Evolutionary conservation across 441 rosid species (phyloP).

Genomic region (Gossypium schwendimanii): DNA sequence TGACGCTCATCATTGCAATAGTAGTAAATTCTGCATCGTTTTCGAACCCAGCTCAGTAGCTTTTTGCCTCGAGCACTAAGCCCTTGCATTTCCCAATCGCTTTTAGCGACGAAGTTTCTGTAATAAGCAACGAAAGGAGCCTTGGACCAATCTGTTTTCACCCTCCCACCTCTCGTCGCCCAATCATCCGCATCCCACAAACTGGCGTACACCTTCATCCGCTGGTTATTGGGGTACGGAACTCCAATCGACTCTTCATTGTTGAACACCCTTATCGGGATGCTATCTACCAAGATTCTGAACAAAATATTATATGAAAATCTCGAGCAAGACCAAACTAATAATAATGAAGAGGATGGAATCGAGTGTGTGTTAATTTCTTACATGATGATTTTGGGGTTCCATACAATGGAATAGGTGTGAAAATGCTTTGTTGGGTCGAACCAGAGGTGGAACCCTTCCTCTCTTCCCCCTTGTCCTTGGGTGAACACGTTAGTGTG

Average conservation of each 20-base stretch:
- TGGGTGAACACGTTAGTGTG: constrained; percentile 60
- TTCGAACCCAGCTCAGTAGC: constrained; percentile 5
- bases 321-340: neutral
- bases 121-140: constrained; percentile 32
- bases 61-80: neutral
- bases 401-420: constrained; percentile 62
- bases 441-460: constrained; percentile 65
- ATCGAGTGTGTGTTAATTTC: constrained; percentile 4
- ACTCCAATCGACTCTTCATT: constrained; percentile 26
- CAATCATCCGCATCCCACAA: constrained; percentile 33
- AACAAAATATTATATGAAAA: neutral
- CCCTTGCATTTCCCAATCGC: constrained; percentile 2
- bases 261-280: constrained; percentile 28
- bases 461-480: constrained; percentile 60
- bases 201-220: constrained; percentile 26
- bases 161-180: constrained; percentile 33
- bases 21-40: constrained; percentile 1
- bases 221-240: constrained; percentile 26
- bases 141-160: constrained; percentile 28
- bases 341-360: neutral
- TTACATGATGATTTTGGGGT: constrained; percentile 56
- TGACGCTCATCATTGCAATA: constrained; percentile 2
- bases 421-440: constrained; percentile 57
- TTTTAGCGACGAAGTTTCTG: constrained; percentile 13
- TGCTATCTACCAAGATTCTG: constrained; percentile 39